phyloP scores from a whole-genome alignment of 2,329 filamentous ascomycete genomes.

The Penicillium oxalicum region DNA sequence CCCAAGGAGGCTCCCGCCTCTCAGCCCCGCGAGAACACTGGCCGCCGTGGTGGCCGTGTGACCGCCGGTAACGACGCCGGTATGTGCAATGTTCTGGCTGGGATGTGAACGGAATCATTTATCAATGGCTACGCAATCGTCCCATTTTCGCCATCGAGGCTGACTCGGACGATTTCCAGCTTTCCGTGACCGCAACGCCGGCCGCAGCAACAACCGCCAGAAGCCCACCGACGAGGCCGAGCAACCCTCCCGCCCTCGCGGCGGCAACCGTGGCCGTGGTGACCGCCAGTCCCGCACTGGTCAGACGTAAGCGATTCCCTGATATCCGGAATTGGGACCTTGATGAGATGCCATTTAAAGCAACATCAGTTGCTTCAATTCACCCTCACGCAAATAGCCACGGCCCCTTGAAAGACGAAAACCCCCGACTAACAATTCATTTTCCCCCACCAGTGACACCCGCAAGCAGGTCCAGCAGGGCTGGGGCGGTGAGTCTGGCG shows the following conservation, averaged over 20 bases:
- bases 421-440: constrained; percentile 26
- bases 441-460: constrained; percentile 30
- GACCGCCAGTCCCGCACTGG: constrained; percentile 60
- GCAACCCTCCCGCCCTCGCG: constrained; percentile 34
- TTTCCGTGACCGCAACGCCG: constrained; percentile 82
- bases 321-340: background rate
- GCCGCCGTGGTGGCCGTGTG: constrained; percentile 44
- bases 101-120: background rate
- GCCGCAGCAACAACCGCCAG: constrained; percentile 73
- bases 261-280: constrained; percentile 33
- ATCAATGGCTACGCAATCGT: background rate
- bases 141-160: constrained; percentile 8
- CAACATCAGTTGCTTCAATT: background rate
- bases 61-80: constrained; percentile 78
- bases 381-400: background rate
- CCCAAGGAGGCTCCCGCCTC: constrained; percentile 61
- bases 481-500: constrained; percentile 79
- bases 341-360: background rate
- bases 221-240: constrained; percentile 68
- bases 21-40: constrained; percentile 34
- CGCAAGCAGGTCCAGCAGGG: constrained; percentile 62
- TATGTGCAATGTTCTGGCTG: constrained; percentile 46
- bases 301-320: constrained; percentile 47
- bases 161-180: constrained; percentile 46
- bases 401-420: background rate